These are phyloP conservation scores for Penicillium maclennaniae DNA, from an alignment of 495 filamentous ascomycete species.

Conservation along the genomic window DNA sequence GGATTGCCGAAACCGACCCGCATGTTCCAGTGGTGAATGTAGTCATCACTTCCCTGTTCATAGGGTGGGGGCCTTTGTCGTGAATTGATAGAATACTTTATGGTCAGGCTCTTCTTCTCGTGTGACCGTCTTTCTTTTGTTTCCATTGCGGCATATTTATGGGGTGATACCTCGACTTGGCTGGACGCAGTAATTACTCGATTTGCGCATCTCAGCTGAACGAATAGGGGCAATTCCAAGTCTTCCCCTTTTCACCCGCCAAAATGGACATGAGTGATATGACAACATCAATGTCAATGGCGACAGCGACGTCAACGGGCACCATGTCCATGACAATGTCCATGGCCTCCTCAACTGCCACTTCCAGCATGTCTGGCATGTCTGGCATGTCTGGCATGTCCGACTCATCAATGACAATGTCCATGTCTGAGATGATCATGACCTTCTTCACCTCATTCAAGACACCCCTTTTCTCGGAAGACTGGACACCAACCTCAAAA, in stretches of 20 bases:
- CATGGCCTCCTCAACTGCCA: slow-evolving; percentile 16
- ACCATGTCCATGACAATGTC: slow-evolving; percentile 12
- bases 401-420: slow-evolving; percentile 16
- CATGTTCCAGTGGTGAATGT: not conserved
- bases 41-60: not conserved
- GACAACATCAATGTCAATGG: slow-evolving; percentile 11
- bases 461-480: slow-evolving; percentile 23
- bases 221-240: not conserved
- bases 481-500: slow-evolving; percentile 20
- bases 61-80: not conserved
- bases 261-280: slow-evolving; percentile 21
- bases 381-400: slow-evolving; percentile 11
- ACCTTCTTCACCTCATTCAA: slow-evolving; percentile 27
- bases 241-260: not conserved
- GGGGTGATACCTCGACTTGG: not conserved
- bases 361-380: slow-evolving; percentile 14
- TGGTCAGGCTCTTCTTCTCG: not conserved
- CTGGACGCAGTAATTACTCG: not conserved
- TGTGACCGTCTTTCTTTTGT: not conserved
- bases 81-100: not conserved
- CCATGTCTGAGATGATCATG: slow-evolving; percentile 30
- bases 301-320: slow-evolving; percentile 3
- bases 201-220: not conserved
- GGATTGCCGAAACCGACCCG: not conserved
- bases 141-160: not conserved